Conservation (phyloP, 495 filamentous ascomycete species). For the Penicillium ochrochloron region DNA sequence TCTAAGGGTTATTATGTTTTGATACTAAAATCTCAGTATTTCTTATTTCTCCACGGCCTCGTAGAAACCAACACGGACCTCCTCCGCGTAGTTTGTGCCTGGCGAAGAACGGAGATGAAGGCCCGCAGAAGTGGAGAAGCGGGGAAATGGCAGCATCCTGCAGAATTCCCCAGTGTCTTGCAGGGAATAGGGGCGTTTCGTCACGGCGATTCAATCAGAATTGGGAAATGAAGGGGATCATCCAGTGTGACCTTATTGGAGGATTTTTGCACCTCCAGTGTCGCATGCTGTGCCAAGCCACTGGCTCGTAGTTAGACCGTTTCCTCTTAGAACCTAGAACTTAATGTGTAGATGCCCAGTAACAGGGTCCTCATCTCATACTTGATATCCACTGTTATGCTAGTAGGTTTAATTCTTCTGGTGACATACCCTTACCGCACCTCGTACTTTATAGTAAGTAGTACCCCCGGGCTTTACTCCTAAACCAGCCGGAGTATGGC, state of each 20-base stretch:
- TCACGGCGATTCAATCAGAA: not conserved
- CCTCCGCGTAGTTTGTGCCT: conserved; percentile 13
- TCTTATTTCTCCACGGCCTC: conserved; percentile 26
- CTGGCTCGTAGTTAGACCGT: not conserved
- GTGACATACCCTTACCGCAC: not conserved
- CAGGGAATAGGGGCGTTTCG: conserved; percentile 3
- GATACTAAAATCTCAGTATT: not conserved
- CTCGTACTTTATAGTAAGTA: not conserved
- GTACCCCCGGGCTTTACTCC: not conserved
- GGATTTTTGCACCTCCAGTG: not conserved
- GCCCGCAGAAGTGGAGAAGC: conserved; percentile 2
- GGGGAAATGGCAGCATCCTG: not conserved
- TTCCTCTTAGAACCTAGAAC: not conserved
- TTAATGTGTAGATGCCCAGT: not conserved
- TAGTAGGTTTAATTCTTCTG: not conserved
- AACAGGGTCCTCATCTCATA: not conserved
- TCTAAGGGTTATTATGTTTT: not conserved
- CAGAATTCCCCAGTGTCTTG: not conserved
- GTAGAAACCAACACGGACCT: conserved; percentile 26
- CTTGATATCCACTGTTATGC: not conserved
- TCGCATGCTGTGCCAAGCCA: not conserved
- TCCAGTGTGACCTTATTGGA: not conserved
- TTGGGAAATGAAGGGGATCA: conserved; percentile 7
- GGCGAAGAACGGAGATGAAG: conserved; percentile 3
- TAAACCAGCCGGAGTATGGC: not conserved